A percentile compares a stretch with the other conserved stretches of the same genome.
Evolutionary conservation across 805 yeast genomes (phyloP).

Genomic region (Spathaspora girioi): DNA sequence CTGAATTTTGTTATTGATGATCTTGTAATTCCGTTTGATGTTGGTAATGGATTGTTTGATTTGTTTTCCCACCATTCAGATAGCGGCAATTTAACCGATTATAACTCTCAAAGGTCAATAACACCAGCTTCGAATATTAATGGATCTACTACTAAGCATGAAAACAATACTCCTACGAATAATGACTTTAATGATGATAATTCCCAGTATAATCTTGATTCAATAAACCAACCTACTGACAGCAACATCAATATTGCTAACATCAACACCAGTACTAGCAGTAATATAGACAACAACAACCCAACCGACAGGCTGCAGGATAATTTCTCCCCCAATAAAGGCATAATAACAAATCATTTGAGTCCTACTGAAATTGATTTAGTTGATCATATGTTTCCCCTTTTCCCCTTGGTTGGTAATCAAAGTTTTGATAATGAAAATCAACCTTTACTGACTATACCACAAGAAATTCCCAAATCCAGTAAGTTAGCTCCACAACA

Average conservation of each 20-base stretch:
- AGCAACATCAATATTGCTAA: background rate
- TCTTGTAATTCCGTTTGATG: constrained; percentile 26
- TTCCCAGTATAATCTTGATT: background rate
- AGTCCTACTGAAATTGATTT: constrained; percentile 19
- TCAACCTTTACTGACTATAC: constrained; percentile 30
- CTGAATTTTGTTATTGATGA: constrained; percentile 26
- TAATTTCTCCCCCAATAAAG: background rate
- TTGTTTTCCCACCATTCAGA: constrained; percentile 15
- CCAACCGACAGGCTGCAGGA: background rate
- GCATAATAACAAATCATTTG: constrained; percentile 1
- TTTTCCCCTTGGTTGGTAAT: constrained; percentile 40
- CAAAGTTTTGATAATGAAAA: constrained; percentile 33
- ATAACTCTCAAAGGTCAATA: constrained; percentile 1
- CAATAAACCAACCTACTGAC: background rate
- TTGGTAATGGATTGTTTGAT: constrained; percentile 27
- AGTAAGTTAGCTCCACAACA: constrained; percentile 11
- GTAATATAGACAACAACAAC: background rate
- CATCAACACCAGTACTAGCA: background rate
- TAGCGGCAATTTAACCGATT: background rate
- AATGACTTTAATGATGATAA: background rate
- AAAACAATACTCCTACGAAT: background rate
- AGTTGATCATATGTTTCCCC: constrained; percentile 37
- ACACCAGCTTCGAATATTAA: background rate
- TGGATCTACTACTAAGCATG: background rate
- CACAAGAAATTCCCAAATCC: background rate